Base-by-base conservation (phyloP, 2,329 filamentous ascomycete genomes). In the Nemania sp. region DNA sequence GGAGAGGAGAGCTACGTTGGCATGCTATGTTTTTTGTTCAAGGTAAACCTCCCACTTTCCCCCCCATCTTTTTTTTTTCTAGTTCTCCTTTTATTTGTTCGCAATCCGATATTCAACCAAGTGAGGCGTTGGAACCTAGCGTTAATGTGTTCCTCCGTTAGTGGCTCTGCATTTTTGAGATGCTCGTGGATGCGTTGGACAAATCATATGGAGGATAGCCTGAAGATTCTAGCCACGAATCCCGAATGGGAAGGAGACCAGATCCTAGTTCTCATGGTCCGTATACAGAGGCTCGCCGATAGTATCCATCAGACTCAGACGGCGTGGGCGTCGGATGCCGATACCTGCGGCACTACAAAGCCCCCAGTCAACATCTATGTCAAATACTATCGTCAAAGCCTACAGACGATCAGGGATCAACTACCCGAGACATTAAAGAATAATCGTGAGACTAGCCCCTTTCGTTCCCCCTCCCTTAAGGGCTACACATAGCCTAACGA, bases 191-290 rank as follows among this genome's bases (percentile, higher is more conserved):
- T 88, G 50, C 77, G 75, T 2, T 89, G 86, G 86, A 86, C 80
- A 0, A 65, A 80, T 1, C 80, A 86, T 53, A 80, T 88, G 76
- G 84, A 87, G 32, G 83, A 87, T 37, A 83, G 80, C 37, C 73
- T 88, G 1, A 71, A 77, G 4, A 64, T 77, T 1, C 72, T 89
- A 0, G 73, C 76, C 4, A 73, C 77, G 15, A 72, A 77, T 1
- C 76, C 76, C 7, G 81, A 86, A 57, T 76, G 75, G 21, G 73
- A 78, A 0, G 77, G 78, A 1, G 86, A 89, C 67, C 74, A 76
- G 29, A 65, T 83, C 1, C 74, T 88, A 2, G 76, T 78, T 5
- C 47, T 63, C 1, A 68, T 73, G 51, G 68, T 67, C 7, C 68
- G 58, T 42, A 58, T 68, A 32, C 63, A 57, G 32, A 64, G 42